Evolutionary conservation across 768 basidiomycete genomes (phyloP), one percentile per base, ranked within the genome.

Genomic region (Serendipita vermifera): DNA sequence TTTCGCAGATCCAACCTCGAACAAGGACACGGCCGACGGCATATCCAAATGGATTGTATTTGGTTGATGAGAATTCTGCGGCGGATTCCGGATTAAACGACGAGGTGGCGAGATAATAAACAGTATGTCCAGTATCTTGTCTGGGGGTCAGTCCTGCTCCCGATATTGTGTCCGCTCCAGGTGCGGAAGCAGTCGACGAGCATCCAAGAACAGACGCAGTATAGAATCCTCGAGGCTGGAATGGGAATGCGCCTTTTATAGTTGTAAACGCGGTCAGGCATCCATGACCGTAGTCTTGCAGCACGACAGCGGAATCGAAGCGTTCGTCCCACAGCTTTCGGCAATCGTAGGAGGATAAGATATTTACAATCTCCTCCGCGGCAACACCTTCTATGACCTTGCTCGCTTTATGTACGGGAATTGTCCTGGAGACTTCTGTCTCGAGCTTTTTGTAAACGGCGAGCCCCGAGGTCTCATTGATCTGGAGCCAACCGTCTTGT

Each of bases 1-100:
- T 97, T 72, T 99, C 92, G 63, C 96, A 69, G 31, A 94, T 81
- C 96, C 96, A 99, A 2, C 87, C 94, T 63, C 97, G 92, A 4
- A 99, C 71, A 61, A 87, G 82, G 32, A 90, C 73, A 13, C 85
- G 80, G 2, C 91, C 94, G 14, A 87, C 73, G 0, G 89, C 87
- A 6, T 89, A 75, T 1, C 57, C 63, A 54, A 79, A 78, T 0
- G 88, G 73, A 67, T 98, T 97, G 67, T 87, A 85, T 65, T 87
- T 90, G 5, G 69, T 64, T 1, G 76, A 39, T 20, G 77, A 73
- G 64, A 87, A 88, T 1, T 70, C 64, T 13, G 73, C 65, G 3
- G 69, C 73, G 27, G 79, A 80, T 22, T 83, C 80, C 0, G 85
- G 78, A 43, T 78, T 80, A 67, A 83, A 86, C 3, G 93, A 97